Evolutionary conservation across 805 yeast species (phyloP).

Genomic region (Kuraishia ogatae): DNA sequence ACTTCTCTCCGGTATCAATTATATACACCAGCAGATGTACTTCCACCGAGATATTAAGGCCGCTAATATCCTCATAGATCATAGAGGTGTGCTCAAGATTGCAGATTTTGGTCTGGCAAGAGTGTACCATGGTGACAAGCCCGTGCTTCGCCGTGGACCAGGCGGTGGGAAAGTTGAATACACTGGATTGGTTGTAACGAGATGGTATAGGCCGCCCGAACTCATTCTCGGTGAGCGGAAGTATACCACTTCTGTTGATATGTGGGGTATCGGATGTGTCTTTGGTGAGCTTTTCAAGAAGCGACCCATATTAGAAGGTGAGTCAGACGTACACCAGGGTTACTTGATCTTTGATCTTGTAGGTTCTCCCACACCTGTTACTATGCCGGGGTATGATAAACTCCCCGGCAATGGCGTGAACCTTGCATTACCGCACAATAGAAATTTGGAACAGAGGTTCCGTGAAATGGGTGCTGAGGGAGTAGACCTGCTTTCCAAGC

Average conservation of each 20-base stretch:
- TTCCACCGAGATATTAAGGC: slow-evolving; percentile 93
- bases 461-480: slow-evolving; percentile 36
- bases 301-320: slow-evolving; percentile 80
- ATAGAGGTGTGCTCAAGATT: slow-evolving; percentile 69
- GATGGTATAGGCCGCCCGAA: slow-evolving; percentile 98
- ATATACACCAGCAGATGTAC: slow-evolving; percentile 54
- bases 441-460: slow-evolving; percentile 44
- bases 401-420: slow-evolving; percentile 47
- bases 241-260: slow-evolving; percentile 91
- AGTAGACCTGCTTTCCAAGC: slow-evolving; percentile 45
- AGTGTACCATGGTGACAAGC: slow-evolving; percentile 30
- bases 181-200: slow-evolving; percentile 74
- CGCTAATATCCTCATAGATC: slow-evolving; percentile 83
- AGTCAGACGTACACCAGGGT: slow-evolving; percentile 82
- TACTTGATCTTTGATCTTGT: slow-evolving; percentile 69
- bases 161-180: slow-evolving; percentile 48
- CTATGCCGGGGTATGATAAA: slow-evolving; percentile 52
- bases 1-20: slow-evolving; percentile 70
- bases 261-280: slow-evolving; percentile 98
- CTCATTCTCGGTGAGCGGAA: slow-evolving; percentile 74
- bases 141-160: slow-evolving; percentile 21
- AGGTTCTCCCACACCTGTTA: slow-evolving; percentile 63
- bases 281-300: slow-evolving; percentile 82
- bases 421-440: slow-evolving; percentile 16
- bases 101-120: slow-evolving; percentile 97